phyloP scores from a whole-genome alignment of 2,329 filamentous ascomycete genomes.

The Aureobasidium sp. region DNA sequence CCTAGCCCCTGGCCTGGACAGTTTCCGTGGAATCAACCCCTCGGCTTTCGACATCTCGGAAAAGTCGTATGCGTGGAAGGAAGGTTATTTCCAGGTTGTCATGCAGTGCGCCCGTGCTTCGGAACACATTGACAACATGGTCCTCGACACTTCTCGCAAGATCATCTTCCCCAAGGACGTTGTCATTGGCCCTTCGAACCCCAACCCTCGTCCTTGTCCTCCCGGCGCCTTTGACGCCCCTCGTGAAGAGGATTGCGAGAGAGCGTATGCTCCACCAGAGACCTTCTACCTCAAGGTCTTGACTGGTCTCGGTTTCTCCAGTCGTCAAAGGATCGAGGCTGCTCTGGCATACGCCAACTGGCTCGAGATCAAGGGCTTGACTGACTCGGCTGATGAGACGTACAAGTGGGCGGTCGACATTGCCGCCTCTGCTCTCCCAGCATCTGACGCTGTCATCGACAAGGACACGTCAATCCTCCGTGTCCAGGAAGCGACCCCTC shows the following conservation, averaged over 20 bases:
- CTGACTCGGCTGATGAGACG: constrained; percentile 59
- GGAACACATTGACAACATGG: constrained; percentile 73
- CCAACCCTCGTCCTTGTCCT: constrained; percentile 63
- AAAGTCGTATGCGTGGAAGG: constrained; percentile 75
- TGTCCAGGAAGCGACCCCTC: constrained; percentile 47
- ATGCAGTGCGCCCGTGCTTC: constrained; percentile 68
- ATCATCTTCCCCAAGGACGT: constrained; percentile 63
- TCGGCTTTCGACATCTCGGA: constrained; percentile 59
- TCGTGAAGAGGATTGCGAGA: constrained; percentile 64
- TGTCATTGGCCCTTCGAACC: constrained; percentile 76
- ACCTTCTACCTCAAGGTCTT: constrained; percentile 74
- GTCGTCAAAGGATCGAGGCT: constrained; percentile 71
- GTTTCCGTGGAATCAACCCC: constrained; percentile 45
- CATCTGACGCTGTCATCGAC: constrained; percentile 47
- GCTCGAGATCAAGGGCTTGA: constrained; percentile 65
- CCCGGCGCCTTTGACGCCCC: constrained; percentile 55
- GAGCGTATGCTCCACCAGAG: constrained; percentile 61
- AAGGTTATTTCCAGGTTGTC: constrained; percentile 75
- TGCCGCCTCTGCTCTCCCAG: constrained; percentile 49
- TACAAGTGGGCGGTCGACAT: constrained; percentile 70
- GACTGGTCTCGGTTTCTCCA: constrained; percentile 68
- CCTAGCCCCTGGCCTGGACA: constrained; percentile 13
- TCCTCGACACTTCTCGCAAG: constrained; percentile 58
- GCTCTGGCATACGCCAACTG: constrained; percentile 77
- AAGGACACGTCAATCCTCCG: constrained; percentile 48